Base-by-base conservation (phyloP, 1,284 basidiomycete species). In the Sporisorium sorghi region DNA sequence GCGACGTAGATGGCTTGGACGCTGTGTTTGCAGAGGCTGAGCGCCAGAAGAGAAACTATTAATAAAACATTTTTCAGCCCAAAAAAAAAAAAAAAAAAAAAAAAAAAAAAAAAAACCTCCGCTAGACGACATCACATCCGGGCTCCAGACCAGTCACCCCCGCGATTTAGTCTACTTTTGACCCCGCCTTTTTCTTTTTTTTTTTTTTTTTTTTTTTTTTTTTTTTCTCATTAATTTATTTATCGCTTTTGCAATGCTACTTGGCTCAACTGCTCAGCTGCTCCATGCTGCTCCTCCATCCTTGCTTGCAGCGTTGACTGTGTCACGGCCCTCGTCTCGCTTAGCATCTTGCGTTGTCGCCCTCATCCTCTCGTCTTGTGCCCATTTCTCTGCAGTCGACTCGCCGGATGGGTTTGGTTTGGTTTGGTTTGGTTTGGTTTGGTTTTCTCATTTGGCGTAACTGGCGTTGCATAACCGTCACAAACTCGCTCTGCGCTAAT, bases 161-260 rank as follows among this genome's bases (percentile, higher is more conserved):
- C 56, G 39, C 58, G 17, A 21, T 59, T 52, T 67, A 53, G 64
- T n/a, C 37, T 53, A 10, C 8, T 54, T 58, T 58, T 11, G 30
- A 15, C 61, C 59, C 61, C 54, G 37, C 53, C 47, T 56, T 55
- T 55, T 56, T 47, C 48, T 39, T 17, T 26, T 19, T 26, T 5
- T 32, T 47, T 17, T 19, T 23, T 47, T 1, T n/a, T n/a, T n/a
- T n/a, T n/a, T n/a, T n/a, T n/a, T n/a, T n/a, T n/a, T n/a, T n/a
- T n/a, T n/a, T n/a, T n/a, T n/a, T n/a, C n/a, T n/a, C n/a, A n/a
- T n/a, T n/a, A n/a, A n/a, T 32, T 47, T 21, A 30, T 23, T 53
- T 15, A 37, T 11, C n/a, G n/a, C n/a, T 23, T 23, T 52, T 40
- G n/a, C n/a, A n/a, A n/a, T n/a, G n/a, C n/a, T n/a, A n/a, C n/a